phyloP scores from a whole-genome alignment of 768 basidiomycete species.

The Xerocomellus chrysenteron region DNA sequence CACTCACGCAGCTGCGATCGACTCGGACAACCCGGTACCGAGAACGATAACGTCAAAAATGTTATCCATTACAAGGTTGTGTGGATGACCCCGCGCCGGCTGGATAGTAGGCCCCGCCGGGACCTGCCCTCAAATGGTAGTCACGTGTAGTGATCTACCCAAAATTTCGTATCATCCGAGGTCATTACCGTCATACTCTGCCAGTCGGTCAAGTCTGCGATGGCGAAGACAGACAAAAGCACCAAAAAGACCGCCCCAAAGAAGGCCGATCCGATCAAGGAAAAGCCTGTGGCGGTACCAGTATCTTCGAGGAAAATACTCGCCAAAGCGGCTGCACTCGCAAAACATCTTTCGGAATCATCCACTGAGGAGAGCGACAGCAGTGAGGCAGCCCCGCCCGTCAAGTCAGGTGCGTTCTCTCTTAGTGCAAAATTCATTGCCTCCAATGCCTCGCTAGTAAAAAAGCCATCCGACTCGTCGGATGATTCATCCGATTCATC shows the following conservation, averaged over 20 bases:
- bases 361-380: background rate
- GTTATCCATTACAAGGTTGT: conserved; percentile 31
- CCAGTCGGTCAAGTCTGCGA: conserved; percentile 13
- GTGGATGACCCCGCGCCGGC: too few relatives aligned
- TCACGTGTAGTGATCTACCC: conserved; percentile 23
- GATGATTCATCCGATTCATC: conserved; percentile 4
- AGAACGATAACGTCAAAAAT: conserved; percentile 67
- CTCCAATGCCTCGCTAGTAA: background rate
- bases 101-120: too few relatives aligned
- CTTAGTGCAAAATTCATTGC: background rate
- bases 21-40: conserved; percentile 82
- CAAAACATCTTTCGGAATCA: background rate
- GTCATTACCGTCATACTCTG: background rate
- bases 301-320: conserved; percentile 43
- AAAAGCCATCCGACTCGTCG: background rate
- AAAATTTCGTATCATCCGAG: conserved; percentile 14
- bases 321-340: conserved; percentile 38
- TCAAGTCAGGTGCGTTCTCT: conserved; percentile 1
- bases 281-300: conserved; percentile 15
- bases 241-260: conserved; percentile 35
- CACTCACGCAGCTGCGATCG: conserved; percentile 85
- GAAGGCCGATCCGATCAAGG: conserved; percentile 28
- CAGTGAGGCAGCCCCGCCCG: background rate
- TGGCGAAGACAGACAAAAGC: conserved; percentile 43
- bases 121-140: conserved; percentile 27